Conservation (phyloP, 352 stramenopile species). For the Sclerospora graminicola region DNA sequence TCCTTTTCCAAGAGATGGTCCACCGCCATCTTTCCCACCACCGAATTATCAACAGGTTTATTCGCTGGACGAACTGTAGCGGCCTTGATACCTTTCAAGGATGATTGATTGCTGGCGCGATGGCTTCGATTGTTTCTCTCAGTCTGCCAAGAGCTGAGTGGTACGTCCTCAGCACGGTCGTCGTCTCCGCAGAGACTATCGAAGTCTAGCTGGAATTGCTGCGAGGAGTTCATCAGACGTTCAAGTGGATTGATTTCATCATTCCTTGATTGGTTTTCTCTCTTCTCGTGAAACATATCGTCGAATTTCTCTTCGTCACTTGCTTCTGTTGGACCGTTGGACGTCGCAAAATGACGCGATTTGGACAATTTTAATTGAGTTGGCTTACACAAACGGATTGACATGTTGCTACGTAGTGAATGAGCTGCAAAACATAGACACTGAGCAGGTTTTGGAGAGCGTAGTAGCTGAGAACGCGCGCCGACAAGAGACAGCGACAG, state of each 20-base stretch:
- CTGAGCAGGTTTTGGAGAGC: not conserved
- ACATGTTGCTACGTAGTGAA: not conserved
- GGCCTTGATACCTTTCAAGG: not conserved
- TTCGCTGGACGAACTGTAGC: conserved; percentile 12
- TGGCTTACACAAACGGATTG: not conserved
- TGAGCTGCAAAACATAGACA: not conserved
- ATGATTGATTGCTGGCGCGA: not conserved
- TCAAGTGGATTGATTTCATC: conserved; percentile 48
- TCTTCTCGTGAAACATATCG: not conserved
- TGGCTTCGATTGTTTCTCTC: not conserved
- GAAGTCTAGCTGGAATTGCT: conserved; percentile 42
- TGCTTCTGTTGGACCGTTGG: conserved; percentile 5
- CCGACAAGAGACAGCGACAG: conserved; percentile 5
- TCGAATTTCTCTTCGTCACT: conserved; percentile 10
- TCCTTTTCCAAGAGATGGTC: conserved; percentile 12
- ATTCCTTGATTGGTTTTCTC: conserved; percentile 3
- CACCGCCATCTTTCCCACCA: conserved; percentile 10
- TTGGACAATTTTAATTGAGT: not conserved
- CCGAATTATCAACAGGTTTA: conserved; percentile 1
- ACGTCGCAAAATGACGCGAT: conserved; percentile 5
- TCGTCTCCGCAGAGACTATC: conserved; percentile 13
- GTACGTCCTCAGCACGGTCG: not conserved
- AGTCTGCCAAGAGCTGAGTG: conserved; percentile 1
- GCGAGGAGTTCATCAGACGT: conserved; percentile 51
- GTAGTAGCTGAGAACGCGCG: conserved; percentile 7